Evolutionary conservation across 73 alveolate species (phyloP), one percentile per base, ranked within the genome.

Genomic region (Breviolum minutum): DNA sequence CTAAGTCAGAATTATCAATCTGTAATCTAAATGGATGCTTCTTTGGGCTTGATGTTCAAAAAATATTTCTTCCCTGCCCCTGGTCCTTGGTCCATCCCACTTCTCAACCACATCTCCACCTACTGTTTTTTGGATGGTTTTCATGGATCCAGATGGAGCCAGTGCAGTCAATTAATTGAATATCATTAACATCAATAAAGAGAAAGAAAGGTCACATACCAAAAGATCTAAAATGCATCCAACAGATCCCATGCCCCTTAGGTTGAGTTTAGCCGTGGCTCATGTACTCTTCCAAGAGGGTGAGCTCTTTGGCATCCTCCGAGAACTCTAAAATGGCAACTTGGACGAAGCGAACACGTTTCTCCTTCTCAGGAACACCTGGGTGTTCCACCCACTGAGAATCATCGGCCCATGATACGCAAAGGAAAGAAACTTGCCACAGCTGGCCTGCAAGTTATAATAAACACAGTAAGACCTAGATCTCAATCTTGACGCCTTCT

Each of bases 281-380:
- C 92, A 83, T 83, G 92, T 83, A 83, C 11, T 83, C 92, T 60
- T 83, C 92, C 76, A 83, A 24, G 48, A 83, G 54, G 60, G 27
- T 14, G 24, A 83, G 73, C 61, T 62, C 88, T 63, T 54, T 22
- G 62, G 63, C 60, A 29, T 89, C 96, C 26, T 77, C 88, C 17
- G 97, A 90, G 84, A 90, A 90, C 77, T 90, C 97, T 87, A 90
- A 48, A 19, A 90, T 90, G 69, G 97, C 97, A 29, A 90, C 97
- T n/a, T 90, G 97, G 16, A 90, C 97, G 64, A 90, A 90, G 88
- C 84, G 87, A 73, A 77, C 83, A 12, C 87, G 88, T 63, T 90
- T 90, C 88, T 48, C 73, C 97, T 60, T 70, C 48, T 90, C 97
- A 17, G 68, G 83, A 26, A 90, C 97, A 22, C 97, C 97, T 90